Base-by-base conservation (phyloP, 2,329 filamentous ascomycete genomes). In the Sporothrix schenckii region DNA sequence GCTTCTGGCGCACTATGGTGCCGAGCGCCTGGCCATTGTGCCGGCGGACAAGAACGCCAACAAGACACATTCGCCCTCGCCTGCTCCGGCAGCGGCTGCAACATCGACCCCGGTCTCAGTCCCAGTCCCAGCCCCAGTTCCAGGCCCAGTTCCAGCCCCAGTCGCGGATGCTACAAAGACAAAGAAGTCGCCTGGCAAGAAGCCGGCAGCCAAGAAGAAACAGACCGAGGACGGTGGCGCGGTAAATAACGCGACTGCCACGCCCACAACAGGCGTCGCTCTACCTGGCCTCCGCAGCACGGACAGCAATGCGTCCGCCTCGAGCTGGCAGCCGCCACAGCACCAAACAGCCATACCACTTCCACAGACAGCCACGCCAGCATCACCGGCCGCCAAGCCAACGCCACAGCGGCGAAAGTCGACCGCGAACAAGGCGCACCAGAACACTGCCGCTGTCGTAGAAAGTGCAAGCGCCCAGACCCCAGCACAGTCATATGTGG, bases 1-100 rank as follows among this genome's bases (percentile, higher is more conserved):
- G 1, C 86, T 89, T 85, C 80, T 88, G 13, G 81, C 83, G 0
- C 83, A 82, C 74, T 88, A 88, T 69, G 87, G 87, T 24, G 86
- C 87, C 7, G 85, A 88, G 75, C 80, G 83, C 16, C 77, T 89
- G 30, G 81, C 84, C 13, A 88, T 89, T 65, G 84, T 89, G 5
- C 86, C 87, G 68, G 85, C 86, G 3, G 78, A 77, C 9, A 81
- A 82, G 52, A 78, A 79, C 19, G 74, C 67, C 67, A 75, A n/a
- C 7, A 75, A 71, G 1, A 72, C 72, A 53, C 66, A 74, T 9
- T 75, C 77, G 4, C 77, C 79, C 3, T 54, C 52, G n/a, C 53
- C 53, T 53, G 27, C 47, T 7, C 34, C 66, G 13, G 50, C 50
- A 11, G 34, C 65, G 9, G 27, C 47, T 16, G 9, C 4, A 54